Evolutionary conservation across 2,329 filamentous ascomycete species (phyloP).

Genomic region (Mariannaea sp.): DNA sequence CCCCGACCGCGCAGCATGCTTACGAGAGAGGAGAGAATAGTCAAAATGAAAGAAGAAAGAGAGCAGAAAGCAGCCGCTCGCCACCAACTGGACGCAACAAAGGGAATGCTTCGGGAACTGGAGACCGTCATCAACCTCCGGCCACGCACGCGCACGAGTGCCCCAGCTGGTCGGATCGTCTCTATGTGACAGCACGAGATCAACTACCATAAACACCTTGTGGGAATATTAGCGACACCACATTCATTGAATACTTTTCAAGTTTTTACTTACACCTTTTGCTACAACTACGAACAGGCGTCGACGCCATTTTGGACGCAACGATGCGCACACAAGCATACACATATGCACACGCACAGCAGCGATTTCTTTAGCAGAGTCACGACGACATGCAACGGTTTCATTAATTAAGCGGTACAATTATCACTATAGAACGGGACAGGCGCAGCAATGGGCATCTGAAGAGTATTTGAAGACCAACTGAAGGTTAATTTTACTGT

Average conservation of each 20-base stretch:
- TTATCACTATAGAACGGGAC: conserved; percentile 17
- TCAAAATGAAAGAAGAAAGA: conserved; percentile 86
- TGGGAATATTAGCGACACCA: conserved; percentile 11
- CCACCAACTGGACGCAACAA: conserved; percentile 79
- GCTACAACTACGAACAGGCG: background rate
- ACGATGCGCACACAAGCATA: conserved; percentile 11
- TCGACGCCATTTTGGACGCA: conserved; percentile 6
- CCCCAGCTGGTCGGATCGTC: conserved; percentile 45
- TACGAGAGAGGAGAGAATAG: conserved; percentile 84
- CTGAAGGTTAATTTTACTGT: background rate
- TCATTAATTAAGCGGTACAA: conserved; percentile 14
- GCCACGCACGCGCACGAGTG: conserved; percentile 48
- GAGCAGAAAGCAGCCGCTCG: conserved; percentile 71
- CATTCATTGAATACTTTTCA: background rate
- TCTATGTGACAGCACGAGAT: conserved; percentile 47
- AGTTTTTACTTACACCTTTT: conserved; percentile 8
- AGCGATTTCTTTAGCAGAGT: conserved; percentile 8
- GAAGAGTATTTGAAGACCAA: background rate
- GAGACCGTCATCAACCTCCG: conserved; percentile 79
- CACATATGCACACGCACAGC: conserved; percentile 9
- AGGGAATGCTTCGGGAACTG: conserved; percentile 89
- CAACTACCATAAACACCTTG: conserved; percentile 6
- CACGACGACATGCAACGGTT: conserved; percentile 23
- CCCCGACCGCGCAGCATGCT: conserved; percentile 70
- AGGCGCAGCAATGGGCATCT: conserved; percentile 10